Evolutionary conservation across 306 rosid species (phyloP).

Genomic region (Pterocarpus macrocarpus): DNA sequence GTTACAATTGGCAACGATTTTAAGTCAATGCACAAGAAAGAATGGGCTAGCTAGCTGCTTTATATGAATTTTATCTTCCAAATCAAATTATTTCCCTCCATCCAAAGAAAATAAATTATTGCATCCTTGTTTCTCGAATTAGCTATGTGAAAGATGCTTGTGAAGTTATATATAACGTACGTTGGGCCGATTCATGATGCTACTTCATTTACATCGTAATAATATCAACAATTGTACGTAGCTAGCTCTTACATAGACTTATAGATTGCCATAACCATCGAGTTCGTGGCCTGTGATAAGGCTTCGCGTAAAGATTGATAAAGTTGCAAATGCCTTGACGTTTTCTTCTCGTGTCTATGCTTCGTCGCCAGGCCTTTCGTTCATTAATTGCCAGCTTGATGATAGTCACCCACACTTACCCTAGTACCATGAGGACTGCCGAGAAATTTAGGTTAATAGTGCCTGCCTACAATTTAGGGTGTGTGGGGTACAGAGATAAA

Average conservation of each 20-base stretch:
- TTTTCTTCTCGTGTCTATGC: neutral
- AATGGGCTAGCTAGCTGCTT: conserved; percentile 47
- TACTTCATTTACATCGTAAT: neutral
- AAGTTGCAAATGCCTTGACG: no score
- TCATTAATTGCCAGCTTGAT: conserved; percentile 2
- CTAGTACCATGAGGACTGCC: neutral
- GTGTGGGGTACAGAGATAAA: no score
- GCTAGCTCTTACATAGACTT: conserved; percentile 24
- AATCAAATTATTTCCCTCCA: conserved; percentile 29
- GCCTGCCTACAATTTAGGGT: no score
- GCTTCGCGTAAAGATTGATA: neutral
- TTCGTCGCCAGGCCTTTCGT: neutral
- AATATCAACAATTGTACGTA: neutral
- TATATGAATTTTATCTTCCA: conserved; percentile 17
- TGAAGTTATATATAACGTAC: conserved; percentile 21
- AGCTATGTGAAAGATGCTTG: conserved; percentile 46
- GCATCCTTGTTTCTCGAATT: conserved; percentile 43
- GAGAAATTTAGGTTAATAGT: neutral
- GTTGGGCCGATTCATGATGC: conserved; percentile 33
- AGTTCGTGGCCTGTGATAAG: conserved; percentile 16
- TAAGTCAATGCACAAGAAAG: conserved; percentile 45
- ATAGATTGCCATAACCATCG: conserved; percentile 36
- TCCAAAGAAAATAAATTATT: neutral
- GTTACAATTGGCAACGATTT: conserved; percentile 49
- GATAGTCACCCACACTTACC: neutral